A percentile compares a stretch with the other conserved stretches of the same genome.
Conservation (phyloP, 352 stramenopile species). For the Globisporangium emineosum region DNA sequence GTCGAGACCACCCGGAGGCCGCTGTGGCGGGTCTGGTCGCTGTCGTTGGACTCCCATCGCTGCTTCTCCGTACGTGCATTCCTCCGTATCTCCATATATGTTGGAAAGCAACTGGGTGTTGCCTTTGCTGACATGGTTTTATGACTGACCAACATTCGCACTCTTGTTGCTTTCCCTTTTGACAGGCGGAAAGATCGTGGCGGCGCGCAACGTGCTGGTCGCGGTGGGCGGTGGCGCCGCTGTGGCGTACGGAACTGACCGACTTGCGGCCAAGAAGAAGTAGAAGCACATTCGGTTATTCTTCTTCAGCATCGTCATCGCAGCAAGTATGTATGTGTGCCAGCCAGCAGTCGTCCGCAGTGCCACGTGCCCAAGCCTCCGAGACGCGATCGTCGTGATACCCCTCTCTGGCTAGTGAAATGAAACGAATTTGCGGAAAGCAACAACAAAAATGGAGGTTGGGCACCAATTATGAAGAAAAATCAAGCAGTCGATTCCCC, state of each 20-base stretch:
- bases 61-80: conserved; percentile 71
- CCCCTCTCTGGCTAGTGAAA: neutral
- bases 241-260: conserved; percentile 59
- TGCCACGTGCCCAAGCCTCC: neutral
- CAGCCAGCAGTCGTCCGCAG: neutral
- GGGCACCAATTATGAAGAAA: neutral
- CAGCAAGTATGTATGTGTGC: conserved; percentile 7
- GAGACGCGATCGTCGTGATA: neutral
- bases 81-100: conserved; percentile 17
- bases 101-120: too few relatives aligned
- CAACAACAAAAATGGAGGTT: neutral
- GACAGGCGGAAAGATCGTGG: conserved; percentile 60
- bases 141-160: too few relatives aligned
- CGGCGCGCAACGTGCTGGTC: conserved; percentile 63
- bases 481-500: neutral
- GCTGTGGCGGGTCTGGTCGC: conserved; percentile 51
- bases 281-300: neutral
- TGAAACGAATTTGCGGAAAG: neutral
- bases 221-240: conserved; percentile 50
- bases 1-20: conserved; percentile 62
- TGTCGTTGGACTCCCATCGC: conserved; percentile 57
- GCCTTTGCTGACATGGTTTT: too few relatives aligned
- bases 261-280: conserved; percentile 23
- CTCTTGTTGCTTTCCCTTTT: neutral
- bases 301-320: neutral